Percentiles rank a stretch among this genome's conserved stretches.
phyloP scores from a whole-genome alignment of 2,329 filamentous ascomycete genomes.

The Talaromyces sp. region DNA sequence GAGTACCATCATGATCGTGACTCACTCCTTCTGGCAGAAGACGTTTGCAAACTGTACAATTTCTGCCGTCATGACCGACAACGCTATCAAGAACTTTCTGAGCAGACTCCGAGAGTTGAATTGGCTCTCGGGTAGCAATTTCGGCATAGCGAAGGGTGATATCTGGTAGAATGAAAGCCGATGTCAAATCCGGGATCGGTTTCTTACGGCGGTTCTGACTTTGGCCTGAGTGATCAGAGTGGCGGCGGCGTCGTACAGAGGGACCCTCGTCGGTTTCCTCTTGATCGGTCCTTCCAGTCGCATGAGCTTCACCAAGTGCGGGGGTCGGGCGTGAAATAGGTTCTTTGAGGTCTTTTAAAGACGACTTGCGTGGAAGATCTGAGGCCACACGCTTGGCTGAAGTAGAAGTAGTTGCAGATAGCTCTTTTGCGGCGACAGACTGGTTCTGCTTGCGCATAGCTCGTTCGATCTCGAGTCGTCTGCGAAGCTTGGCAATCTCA shows the following conservation, averaged over 20 bases:
- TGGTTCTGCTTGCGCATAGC: slow-evolving; percentile 42
- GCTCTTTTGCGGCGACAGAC: slow-evolving; percentile 28
- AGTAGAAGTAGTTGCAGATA: slow-evolving; percentile 39
- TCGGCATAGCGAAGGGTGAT: slow-evolving; percentile 50
- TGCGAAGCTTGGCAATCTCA: slow-evolving; percentile 53
- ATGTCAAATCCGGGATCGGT: slow-evolving; percentile 55
- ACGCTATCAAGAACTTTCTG: slow-evolving; percentile 41
- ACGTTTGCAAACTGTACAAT: slow-evolving; percentile 56
- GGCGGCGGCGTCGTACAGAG: slow-evolving; percentile 34
- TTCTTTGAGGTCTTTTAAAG: slow-evolving; percentile 49
- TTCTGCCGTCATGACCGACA: slow-evolving; percentile 50
- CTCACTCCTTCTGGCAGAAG: slow-evolving; percentile 34
- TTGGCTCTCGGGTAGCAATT: slow-evolving; percentile 28
- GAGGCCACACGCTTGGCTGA: slow-evolving; percentile 36
- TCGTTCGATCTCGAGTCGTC: slow-evolving; percentile 54
- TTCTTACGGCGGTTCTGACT: slow-evolving; percentile 50
- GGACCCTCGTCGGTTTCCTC: slow-evolving; percentile 29
- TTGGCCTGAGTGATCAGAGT: slow-evolving; percentile 47
- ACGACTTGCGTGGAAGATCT: slow-evolving; percentile 51
- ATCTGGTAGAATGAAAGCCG: slow-evolving; percentile 61
- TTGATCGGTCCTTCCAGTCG: slow-evolving; percentile 28
- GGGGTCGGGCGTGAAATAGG: slow-evolving; percentile 33
- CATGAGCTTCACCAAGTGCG: slow-evolving; percentile 34
- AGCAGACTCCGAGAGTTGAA: slow-evolving; percentile 36
- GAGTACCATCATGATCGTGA: slow-evolving; percentile 28